Percentiles rank a stretch among this genome's conserved stretches.
These are phyloP conservation scores for Fusarium gaditjirri DNA, from an alignment of 2,329 filamentous ascomycete genomes.

Conservation along the genomic window DNA sequence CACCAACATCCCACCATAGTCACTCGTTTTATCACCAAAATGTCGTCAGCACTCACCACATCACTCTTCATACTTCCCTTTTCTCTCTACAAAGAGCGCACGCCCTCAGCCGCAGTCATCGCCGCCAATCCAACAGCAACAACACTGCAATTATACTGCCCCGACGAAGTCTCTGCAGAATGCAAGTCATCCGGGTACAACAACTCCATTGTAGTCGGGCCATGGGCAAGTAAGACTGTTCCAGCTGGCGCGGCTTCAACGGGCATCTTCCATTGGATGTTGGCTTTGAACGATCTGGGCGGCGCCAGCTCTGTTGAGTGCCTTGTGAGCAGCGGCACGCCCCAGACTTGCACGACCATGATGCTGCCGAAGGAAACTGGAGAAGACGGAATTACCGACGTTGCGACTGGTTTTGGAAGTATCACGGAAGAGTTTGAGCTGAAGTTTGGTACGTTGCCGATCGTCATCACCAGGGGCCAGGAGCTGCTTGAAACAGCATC, in stretches of 20 bases:
- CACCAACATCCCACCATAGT: background rate
- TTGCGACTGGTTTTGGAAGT: background rate
- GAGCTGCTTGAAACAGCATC: background rate
- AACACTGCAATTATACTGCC: background rate
- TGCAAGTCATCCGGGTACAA: background rate
- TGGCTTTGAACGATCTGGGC: background rate
- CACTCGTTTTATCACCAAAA: background rate
- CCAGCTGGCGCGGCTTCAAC: background rate
- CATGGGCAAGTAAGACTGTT: conserved; percentile 11
- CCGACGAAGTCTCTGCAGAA: background rate
- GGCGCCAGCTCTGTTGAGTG: background rate
- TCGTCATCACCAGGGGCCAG: conserved; percentile 2
- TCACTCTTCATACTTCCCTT: background rate
- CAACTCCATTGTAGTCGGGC: conserved; percentile 8
- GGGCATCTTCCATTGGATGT: conserved; percentile 12
- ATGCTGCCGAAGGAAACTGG: background rate
- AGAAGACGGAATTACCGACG: background rate
- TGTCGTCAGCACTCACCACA: conserved; percentile 1
- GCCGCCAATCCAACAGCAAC: conserved; percentile 5
- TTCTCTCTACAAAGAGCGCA: background rate
- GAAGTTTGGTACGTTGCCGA: background rate
- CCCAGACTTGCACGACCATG: background rate
- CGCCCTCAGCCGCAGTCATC: background rate
- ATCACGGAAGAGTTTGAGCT: background rate
- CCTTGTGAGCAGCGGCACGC: background rate